phyloP scores from a whole-genome alignment of 306 rosid species.

The Ormosia emarginata region DNA sequence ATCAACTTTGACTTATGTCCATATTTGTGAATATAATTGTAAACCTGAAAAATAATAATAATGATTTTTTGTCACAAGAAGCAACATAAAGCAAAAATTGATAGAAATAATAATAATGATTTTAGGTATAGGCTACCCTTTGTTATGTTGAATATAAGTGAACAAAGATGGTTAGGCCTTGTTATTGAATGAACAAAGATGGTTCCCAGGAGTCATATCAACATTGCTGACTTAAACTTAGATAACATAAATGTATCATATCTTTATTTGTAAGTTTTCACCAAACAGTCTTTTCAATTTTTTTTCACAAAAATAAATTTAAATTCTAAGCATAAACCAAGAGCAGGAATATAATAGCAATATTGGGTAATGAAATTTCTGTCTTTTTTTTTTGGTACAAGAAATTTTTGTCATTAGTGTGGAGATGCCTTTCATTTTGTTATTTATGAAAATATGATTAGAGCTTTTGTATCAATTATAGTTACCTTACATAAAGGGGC shows the following conservation, averaged over 20 bases:
- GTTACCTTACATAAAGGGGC: too few relatives aligned
- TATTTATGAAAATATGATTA: too few relatives aligned
- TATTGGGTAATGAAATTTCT: not conserved
- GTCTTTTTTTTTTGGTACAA: not conserved
- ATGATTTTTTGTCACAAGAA: too few relatives aligned
- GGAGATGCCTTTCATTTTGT: not conserved
- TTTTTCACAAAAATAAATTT: too few relatives aligned
- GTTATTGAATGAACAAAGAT: not conserved
- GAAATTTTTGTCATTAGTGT: not conserved
- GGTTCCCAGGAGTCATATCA: too few relatives aligned
- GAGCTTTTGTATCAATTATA: not conserved
- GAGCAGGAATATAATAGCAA: not conserved
- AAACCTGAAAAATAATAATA: slow-evolving; percentile 54
- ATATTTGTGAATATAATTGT: slow-evolving; percentile 79
- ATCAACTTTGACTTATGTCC: slow-evolving; percentile 93
- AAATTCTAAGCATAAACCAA: not conserved
- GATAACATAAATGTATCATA: not conserved
- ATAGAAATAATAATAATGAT: too few relatives aligned
- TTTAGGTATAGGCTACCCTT: too few relatives aligned
- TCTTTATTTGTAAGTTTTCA: too few relatives aligned
- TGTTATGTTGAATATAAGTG: too few relatives aligned
- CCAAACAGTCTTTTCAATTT: too few relatives aligned
- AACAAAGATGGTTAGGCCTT: too few relatives aligned
- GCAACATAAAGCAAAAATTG: too few relatives aligned
- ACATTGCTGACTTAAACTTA: not conserved